Base-by-base conservation (phyloP, 805 yeast genomes). In the Ogataea neopini region DNA sequence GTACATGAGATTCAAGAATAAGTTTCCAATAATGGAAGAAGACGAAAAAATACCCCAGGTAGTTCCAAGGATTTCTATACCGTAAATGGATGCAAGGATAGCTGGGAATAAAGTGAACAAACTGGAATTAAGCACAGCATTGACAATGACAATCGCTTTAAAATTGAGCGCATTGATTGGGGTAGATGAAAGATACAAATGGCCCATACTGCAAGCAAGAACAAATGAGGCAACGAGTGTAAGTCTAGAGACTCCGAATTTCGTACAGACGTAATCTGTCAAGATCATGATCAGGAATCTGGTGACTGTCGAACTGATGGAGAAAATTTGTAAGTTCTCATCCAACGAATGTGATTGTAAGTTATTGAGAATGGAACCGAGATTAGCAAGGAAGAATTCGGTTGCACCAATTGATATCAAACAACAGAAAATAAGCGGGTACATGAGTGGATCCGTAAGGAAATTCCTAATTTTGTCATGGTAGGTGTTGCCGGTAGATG, bases 41-140 rank as follows among this genome's bases (percentile, higher is more conserved):
- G 87, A 75, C 77, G 89, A 84, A 63, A 89, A 87, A 20, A 86
- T 72, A 2, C 97, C 97, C 88, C 96, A 92, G 1, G 92, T 86
- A 2, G 96, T 86, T 0, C 97, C 98, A 66, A 92, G 81, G 28
- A 87, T 77, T 36, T 86, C 90, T 18, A 86, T 76, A 0, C 97
- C 97, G 90, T 96, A 94, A 2, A 87, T 80, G 3, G 84, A 73
- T 1, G 96, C 84, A 13, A 90, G 80, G 11, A 90, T 74, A 0
- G 96, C 86, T 3, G 99, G 98, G 57, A 82, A 87, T 5, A 88
- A 68, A 0, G 98, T 90, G 70, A 88, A 92, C 3, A 88, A 62
- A 0, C 91, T 88, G 26, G 98, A 97, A 60, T 92, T 65, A 26
- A 67, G 43, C 30, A 60, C 45, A 4, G 70, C 63, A 42, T 67